Evolutionary conservation across 192 early-diverging fungal species (phyloP), one percentile per base, ranked within the genome.

Genomic region (Phycomyces blakesleeanus): DNA sequence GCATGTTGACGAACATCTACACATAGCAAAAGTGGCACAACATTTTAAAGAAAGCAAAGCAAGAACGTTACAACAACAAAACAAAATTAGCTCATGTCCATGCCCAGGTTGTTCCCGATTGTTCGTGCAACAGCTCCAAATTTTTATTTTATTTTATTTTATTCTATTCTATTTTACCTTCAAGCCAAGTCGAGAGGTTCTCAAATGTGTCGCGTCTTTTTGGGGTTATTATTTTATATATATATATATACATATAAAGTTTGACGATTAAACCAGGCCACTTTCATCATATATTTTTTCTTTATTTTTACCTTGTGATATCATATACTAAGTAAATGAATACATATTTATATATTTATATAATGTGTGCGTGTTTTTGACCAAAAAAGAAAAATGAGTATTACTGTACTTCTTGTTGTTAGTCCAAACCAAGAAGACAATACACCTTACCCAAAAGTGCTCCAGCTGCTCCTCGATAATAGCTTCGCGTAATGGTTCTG

Each of bases 1-100:
- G 92, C 91, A 65, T 95, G 91, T 65, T 90, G 84, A 73, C 88
- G 86, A 9, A 90, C 93, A 71, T 97, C 91, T 73, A 53, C 3
- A 37, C 9, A 54, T 47, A 11, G 25, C 12, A 27, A 1, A 34
- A 16, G n/a, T 18, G 24, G 12, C 15, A 24, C 25, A 29, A 4
- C 16, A 41, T 22, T 14, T 20, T 27, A 44, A 16, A 11, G 21
- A 50, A 22, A 22, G 21, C 2, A 10, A 49, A n/a, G n/a, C n/a
- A n/a, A n/a, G n/a, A n/a, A n/a, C n/a, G n/a, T n/a, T n/a, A n/a
- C n/a, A n/a, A n/a, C n/a, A 49, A 49, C 2, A 49, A 11, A 49
- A 49, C 2, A 20, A 49, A 18, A 49, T 49, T 20, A 49, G 24
- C 22, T n/a, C 54, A 55, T 29, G 54, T n/a, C 22, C 29, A 34